phyloP scores from a whole-genome alignment of 2,329 filamentous ascomycete species.

The Colletotrichum plurivorum region DNA sequence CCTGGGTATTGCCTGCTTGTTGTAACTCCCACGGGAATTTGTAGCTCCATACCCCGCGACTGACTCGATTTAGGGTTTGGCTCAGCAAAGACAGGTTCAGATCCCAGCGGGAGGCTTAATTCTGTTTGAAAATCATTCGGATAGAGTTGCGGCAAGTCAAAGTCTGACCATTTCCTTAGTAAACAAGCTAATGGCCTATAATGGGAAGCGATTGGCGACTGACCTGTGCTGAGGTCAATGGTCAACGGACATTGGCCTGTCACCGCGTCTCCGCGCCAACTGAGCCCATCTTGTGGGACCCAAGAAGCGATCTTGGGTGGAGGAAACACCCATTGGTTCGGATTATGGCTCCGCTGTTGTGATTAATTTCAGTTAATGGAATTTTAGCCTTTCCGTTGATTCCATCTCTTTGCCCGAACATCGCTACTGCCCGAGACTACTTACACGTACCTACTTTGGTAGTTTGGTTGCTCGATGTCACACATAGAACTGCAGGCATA shows the following conservation, averaged over 20 bases:
- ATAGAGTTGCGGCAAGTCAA: constrained; percentile 21
- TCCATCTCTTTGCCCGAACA: too few species aligned
- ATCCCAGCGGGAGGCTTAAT: constrained; percentile 16
- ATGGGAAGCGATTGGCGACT: background rate
- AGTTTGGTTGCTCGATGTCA: too few species aligned
- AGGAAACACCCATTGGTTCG: background rate
- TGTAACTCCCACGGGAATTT: too few species aligned
- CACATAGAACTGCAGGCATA: too few species aligned
- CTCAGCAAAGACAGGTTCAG: background rate
- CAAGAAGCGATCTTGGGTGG: background rate
- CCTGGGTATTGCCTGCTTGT: background rate
- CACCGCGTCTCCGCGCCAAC: background rate
- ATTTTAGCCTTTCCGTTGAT: too few species aligned
- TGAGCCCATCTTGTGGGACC: background rate
- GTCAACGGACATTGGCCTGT: background rate
- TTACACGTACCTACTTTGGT: too few species aligned
- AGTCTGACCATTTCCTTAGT: background rate
- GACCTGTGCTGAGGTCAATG: background rate
- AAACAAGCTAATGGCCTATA: background rate
- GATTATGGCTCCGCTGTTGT: too few species aligned
- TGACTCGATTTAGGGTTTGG: background rate
- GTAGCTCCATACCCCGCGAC: background rate
- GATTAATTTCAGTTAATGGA: too few species aligned
- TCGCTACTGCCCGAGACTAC: too few species aligned
- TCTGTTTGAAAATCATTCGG: constrained; percentile 3